Conservation (phyloP, 345 rosid genomes). For the Arabis hirsuta region DNA sequence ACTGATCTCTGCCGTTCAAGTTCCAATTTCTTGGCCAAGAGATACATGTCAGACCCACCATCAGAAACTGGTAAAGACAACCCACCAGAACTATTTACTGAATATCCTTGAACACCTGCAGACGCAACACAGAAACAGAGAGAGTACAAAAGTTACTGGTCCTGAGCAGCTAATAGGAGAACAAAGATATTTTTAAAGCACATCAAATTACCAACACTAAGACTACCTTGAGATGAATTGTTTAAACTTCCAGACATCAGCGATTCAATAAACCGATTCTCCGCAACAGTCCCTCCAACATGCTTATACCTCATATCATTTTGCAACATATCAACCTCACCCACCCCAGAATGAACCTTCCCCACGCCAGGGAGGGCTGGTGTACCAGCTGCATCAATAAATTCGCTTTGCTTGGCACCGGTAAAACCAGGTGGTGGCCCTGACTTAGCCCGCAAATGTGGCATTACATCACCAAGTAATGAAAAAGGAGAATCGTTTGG, state of each 20-base stretch:
- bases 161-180: not conserved
- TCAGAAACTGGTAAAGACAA: conserved; percentile 58
- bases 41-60: conserved; percentile 62
- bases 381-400: conserved; percentile 52
- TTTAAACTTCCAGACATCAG: conserved; percentile 68
- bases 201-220: conserved; percentile 20
- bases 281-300: conserved; percentile 74
- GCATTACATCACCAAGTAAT: conserved; percentile 94
- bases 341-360: conserved; percentile 48
- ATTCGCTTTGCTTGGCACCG: conserved; percentile 69
- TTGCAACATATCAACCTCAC: conserved; percentile 58
- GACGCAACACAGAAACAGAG: conserved; percentile 31
- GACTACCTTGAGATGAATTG: conserved; percentile 69
- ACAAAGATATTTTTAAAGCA: not conserved
- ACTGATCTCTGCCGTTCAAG: conserved; percentile 78
- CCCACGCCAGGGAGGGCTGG: conserved; percentile 58
- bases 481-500: conserved; percentile 73
- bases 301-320: conserved; percentile 61
- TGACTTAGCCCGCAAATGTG: conserved; percentile 93
- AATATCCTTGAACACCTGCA: conserved; percentile 71
- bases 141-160: conserved; percentile 5
- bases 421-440: conserved; percentile 97
- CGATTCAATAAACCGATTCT: conserved; percentile 93
- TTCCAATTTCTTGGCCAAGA: conserved; percentile 72
- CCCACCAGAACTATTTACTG: conserved; percentile 57